A percentile compares a stretch with the other conserved stretches of the same genome.
These are phyloP conservation scores for Prunus mume DNA, from an alignment of 306 rosid genomes.

Conservation along the genomic window DNA sequence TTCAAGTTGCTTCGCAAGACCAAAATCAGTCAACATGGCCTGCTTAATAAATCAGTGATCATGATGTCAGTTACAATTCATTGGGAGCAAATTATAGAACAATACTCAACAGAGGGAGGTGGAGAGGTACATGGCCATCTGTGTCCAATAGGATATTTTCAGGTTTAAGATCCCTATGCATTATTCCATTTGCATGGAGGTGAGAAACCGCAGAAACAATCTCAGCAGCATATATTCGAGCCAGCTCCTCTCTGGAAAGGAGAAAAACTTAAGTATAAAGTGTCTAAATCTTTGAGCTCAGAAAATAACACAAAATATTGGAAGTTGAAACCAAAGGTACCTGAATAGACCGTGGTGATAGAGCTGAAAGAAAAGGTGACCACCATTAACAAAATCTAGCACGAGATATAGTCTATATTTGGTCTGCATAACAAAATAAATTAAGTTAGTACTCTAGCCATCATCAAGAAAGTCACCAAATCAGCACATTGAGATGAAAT, in stretches of 20 bases:
- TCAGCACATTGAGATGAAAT: neutral
- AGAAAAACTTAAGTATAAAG: constrained; percentile 3
- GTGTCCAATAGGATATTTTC: constrained; percentile 83
- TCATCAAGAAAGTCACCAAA: constrained; percentile 6
- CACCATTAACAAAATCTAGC: constrained; percentile 94
- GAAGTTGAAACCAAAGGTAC: constrained; percentile 31
- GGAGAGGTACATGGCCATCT: constrained; percentile 83
- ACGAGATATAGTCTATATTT: constrained; percentile 90
- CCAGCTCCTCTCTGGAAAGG: constrained; percentile 83
- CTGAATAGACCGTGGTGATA: constrained; percentile 94
- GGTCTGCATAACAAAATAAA: constrained; percentile 52
- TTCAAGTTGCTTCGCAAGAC: constrained; percentile 83
- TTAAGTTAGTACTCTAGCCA: neutral
- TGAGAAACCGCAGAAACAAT: constrained; percentile 92
- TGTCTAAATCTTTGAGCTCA: constrained; percentile 11
- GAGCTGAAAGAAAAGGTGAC: constrained; percentile 97
- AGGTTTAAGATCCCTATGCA: constrained; percentile 98
- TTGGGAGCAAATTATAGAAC: neutral
- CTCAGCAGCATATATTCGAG: constrained; percentile 89
- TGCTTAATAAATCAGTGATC: constrained; percentile 25
- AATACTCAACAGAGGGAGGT: constrained; percentile 8
- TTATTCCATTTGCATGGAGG: constrained; percentile 87
- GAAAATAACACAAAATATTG: neutral
- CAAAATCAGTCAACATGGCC: constrained; percentile 98
- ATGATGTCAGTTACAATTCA: constrained; percentile 22